These are phyloP conservation scores for Davidsoniella eucalypti DNA, from an alignment of 2,329 filamentous ascomycete species.

Conservation along the genomic window DNA sequence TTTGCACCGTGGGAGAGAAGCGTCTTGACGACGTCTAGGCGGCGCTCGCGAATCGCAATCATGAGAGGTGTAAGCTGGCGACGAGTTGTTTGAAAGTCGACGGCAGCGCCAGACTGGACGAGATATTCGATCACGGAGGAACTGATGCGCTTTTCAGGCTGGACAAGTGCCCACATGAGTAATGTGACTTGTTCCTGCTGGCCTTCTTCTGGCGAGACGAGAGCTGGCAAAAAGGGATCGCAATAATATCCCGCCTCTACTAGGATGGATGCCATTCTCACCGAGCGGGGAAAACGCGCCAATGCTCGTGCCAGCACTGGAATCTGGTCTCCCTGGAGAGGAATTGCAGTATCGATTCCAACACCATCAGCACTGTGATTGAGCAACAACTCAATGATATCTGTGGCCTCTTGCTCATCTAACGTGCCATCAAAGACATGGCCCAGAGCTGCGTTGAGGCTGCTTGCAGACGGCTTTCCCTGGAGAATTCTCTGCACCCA, in stretches of 20 bases:
- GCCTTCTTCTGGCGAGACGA: slow-evolving; percentile 26
- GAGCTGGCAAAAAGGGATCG: slow-evolving; percentile 28
- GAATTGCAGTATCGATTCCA: slow-evolving; percentile 34
- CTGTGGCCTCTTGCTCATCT: not conserved
- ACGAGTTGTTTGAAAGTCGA: slow-evolving; percentile 29
- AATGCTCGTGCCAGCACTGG: slow-evolving; percentile 38
- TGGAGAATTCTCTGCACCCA: not conserved
- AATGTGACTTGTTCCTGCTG: slow-evolving; percentile 40
- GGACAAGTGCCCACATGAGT: slow-evolving; percentile 43
- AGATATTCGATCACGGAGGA: slow-evolving; percentile 39
- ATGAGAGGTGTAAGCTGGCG: slow-evolving; percentile 38
- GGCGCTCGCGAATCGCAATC: slow-evolving; percentile 38
- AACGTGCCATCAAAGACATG: slow-evolving; percentile 3
- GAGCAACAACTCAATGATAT: slow-evolving; percentile 18
- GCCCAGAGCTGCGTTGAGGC: not conserved
- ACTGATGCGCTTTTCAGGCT: slow-evolving; percentile 46
- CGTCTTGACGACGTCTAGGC: slow-evolving; percentile 39
- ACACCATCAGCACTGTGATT: slow-evolving; percentile 27
- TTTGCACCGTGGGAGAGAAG: slow-evolving; percentile 43
- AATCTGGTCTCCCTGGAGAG: slow-evolving; percentile 14
- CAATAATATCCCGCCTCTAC: slow-evolving; percentile 43
- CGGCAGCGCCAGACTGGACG: slow-evolving; percentile 36
- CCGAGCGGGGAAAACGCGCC: slow-evolving; percentile 36
- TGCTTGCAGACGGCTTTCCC: not conserved
- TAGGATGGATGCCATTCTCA: slow-evolving; percentile 33